Evolutionary conservation across 306 rosid genomes (phyloP).

Genomic region (Castanospermum australe): DNA sequence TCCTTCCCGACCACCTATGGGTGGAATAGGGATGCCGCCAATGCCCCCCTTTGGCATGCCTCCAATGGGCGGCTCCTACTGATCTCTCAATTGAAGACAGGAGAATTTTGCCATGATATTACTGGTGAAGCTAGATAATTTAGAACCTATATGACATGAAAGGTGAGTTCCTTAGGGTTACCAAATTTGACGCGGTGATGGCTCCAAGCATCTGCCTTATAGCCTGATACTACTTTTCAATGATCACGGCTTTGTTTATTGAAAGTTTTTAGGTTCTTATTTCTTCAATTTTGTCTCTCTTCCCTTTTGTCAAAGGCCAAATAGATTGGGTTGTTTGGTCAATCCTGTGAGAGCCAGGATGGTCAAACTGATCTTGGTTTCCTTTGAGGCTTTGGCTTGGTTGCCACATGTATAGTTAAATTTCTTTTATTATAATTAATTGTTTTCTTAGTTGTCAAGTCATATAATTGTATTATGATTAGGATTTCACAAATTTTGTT

Average conservation of each 20-base stretch:
- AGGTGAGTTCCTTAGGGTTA: not conserved
- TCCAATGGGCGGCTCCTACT: constrained; percentile 61
- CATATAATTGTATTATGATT: not conserved
- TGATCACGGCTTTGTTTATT: not conserved
- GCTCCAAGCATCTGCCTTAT: not conserved
- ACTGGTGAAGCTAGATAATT: constrained; percentile 1
- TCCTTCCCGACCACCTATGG: constrained; percentile 54
- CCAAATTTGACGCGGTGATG: not conserved
- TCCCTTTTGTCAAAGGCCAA: not conserved
- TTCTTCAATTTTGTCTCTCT: not conserved
- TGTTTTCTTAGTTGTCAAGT: constrained; percentile 6
- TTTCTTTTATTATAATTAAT: not conserved
- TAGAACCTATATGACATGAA: constrained; percentile 8
- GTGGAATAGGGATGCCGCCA: constrained; percentile 83
- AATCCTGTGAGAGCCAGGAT: constrained; percentile 4
- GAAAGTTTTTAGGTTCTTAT: not conserved
- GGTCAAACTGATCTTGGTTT: not conserved
- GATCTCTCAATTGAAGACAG: not conserved
- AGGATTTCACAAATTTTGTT: constrained; percentile 12
- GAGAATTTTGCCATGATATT: not conserved
- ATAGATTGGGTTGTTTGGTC: constrained; percentile 2
- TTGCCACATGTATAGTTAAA: constrained; percentile 14
- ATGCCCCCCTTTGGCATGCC: constrained; percentile 93
- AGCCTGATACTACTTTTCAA: not conserved
- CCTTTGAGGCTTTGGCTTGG: not conserved